phyloP scores from a whole-genome alignment of 148 eudicot species.

The Rhododendron mucronatum region DNA sequence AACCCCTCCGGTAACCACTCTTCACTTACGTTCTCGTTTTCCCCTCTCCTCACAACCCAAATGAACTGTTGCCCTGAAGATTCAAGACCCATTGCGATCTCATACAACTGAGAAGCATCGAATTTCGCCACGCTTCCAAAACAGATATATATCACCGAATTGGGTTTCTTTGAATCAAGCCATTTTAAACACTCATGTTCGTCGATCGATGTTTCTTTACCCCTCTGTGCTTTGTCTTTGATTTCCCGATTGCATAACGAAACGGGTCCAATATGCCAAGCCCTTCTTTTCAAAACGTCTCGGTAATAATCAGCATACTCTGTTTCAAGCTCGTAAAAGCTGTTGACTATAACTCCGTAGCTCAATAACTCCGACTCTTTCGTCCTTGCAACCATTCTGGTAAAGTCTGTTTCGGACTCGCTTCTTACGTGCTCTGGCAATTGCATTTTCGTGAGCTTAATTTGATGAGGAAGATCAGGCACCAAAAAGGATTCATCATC shows the following conservation, averaged over 20 bases:
- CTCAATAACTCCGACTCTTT: slow-evolving; percentile 31
- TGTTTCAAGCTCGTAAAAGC: slow-evolving; percentile 64
- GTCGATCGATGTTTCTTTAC: slow-evolving; percentile 30
- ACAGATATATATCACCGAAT: slow-evolving; percentile 50
- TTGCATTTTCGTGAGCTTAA: slow-evolving; percentile 23
- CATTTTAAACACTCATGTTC: slow-evolving; percentile 47
- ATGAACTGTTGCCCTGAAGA: slow-evolving; percentile 40
- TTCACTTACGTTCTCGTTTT: not conserved
- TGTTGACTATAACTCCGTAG: slow-evolving; percentile 51
- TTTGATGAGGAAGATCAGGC: slow-evolving; percentile 33
- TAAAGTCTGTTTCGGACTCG: not conserved
- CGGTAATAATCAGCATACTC: slow-evolving; percentile 42
- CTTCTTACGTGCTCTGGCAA: slow-evolving; percentile 1
- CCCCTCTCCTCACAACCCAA: slow-evolving; percentile 44
- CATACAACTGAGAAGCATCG: slow-evolving; percentile 24
- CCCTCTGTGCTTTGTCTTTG: slow-evolving; percentile 35
- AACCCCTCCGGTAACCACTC: slow-evolving; percentile 37
- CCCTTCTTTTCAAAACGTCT: slow-evolving; percentile 32
- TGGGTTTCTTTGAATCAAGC: slow-evolving; percentile 49
- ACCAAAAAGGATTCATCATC: slow-evolving; percentile 37
- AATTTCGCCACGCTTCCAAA: slow-evolving; percentile 38
- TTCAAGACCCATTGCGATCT: slow-evolving; percentile 56
- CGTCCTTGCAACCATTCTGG: not conserved
- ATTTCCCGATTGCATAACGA: slow-evolving; percentile 24
- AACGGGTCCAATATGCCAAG: slow-evolving; percentile 64